These are phyloP conservation scores for Fraxinus xanthoxyloides DNA, from an alignment of 305 asterid species.

Conservation along the genomic window DNA sequence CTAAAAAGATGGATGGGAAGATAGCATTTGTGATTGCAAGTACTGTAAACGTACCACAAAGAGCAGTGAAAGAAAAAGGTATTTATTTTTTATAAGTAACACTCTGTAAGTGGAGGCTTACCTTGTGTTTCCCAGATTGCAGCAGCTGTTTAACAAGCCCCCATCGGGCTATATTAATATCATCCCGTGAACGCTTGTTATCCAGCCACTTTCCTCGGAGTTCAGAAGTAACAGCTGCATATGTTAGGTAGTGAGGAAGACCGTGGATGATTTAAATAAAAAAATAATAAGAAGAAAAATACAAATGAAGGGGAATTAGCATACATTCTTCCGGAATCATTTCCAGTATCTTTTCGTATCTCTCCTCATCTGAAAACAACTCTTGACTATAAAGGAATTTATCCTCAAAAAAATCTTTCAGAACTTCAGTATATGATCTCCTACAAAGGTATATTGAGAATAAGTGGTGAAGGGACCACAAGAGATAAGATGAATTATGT, in stretches of 20 bases:
- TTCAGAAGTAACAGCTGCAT: slow-evolving; percentile 79
- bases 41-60: not conserved
- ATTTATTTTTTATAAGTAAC: slow-evolving; percentile 11
- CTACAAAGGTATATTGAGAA: slow-evolving; percentile 35
- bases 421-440: slow-evolving; percentile 71
- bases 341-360: slow-evolving; percentile 74
- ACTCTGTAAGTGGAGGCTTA: slow-evolving; percentile 19
- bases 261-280: slow-evolving; percentile 13
- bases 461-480: slow-evolving; percentile 18
- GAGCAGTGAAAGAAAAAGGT: slow-evolving; percentile 3
- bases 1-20: not conserved
- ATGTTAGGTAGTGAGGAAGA: slow-evolving; percentile 21
- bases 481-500: slow-evolving; percentile 10
- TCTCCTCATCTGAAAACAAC: slow-evolving; percentile 61
- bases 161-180: slow-evolving; percentile 72
- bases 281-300: slow-evolving; percentile 7
- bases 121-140: slow-evolving; percentile 85
- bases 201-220: slow-evolving; percentile 77
- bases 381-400: slow-evolving; percentile 56
- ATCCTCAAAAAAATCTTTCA: slow-evolving; percentile 66
- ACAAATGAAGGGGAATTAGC: slow-evolving; percentile 20
- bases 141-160: slow-evolving; percentile 59
- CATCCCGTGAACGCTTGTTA: slow-evolving; percentile 66
- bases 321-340: slow-evolving; percentile 95
- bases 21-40: not conserved